Evolutionary conservation across 148 eudicot species (phyloP), one percentile per base, ranked within the genome.

Genomic region (Spergularia marina): DNA sequence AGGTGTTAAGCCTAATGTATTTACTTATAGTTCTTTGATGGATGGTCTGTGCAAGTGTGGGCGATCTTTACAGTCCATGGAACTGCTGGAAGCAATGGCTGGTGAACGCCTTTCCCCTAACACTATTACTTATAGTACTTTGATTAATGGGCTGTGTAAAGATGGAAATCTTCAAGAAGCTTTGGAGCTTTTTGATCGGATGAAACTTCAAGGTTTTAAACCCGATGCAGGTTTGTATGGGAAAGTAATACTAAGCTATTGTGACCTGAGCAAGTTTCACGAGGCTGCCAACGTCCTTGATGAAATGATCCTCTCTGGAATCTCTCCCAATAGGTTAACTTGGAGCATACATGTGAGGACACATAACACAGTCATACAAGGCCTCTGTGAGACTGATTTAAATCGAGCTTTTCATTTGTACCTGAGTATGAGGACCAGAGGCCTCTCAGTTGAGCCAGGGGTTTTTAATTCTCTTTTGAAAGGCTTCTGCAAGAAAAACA

Each of bases 221-320:
- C 99, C 99, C 13, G 99, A 91, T 79, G 99, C 87, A 2, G 90
- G 88, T 25, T 83, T 95, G 63, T 91, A 95, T 77, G 84, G 82
- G 71, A 95, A 92, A 80, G 80, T 95, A 17, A 86, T 92, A 16
- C 75, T 51, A 76, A 86, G 89, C 5, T 89, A 83, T 63, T 89
- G 93, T 82, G 86, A 87, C 34, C 61, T 54, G 68, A 47, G 66
- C 7, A 92, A 83, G 78, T 92, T 90, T 34, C 87, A 80, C n/a
- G 91, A 91, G 81, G 97, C 99, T 53, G 94, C 94, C 47, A 92
- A 91, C 71, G 88, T 87, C 76, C 90, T 95, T 25, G 98, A 95
- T 75, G 99, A 95, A 85, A 95, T 95, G 99, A 75, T 90, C 51
- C 92, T 94, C 73, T 86, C 82, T 39, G 93, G 97, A 23, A 84